A percentile compares a stretch with the other conserved stretches of the same genome.
Evolutionary conservation across 2,329 filamentous ascomycete species (phyloP).

Genomic region (Penicillium expansum): DNA sequence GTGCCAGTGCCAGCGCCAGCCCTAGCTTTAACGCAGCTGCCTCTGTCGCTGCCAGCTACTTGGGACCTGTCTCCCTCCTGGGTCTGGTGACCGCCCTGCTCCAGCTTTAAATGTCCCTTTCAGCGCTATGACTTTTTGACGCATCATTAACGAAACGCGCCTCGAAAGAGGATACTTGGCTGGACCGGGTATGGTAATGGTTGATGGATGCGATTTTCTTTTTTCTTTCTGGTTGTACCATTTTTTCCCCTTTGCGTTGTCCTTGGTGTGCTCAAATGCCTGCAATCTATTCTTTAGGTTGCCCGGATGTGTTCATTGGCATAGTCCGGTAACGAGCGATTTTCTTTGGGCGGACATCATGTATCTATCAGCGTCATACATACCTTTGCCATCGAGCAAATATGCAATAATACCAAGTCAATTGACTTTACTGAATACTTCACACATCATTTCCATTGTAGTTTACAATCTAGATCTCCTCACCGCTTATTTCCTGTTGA

Average conservation of each 20-base stretch:
- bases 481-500: neutral
- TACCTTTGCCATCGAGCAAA: neutral
- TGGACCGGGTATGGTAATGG: conserved; percentile 20
- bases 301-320: neutral
- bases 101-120: conserved; percentile 26
- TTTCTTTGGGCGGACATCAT: neutral
- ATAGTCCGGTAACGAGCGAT: neutral
- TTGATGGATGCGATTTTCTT: conserved; percentile 13
- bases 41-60: conserved; percentile 23
- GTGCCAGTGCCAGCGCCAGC: conserved; percentile 11
- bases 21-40: conserved; percentile 19
- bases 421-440: neutral
- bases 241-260: conserved; percentile 1
- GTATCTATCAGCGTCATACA: conserved; percentile 5
- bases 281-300: neutral
- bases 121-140: conserved; percentile 1
- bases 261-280: neutral
- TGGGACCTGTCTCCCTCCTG: conserved; percentile 23
- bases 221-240: conserved; percentile 4
- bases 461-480: neutral
- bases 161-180: conserved; percentile 24
- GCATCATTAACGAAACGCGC: conserved; percentile 14
- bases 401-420: neutral
- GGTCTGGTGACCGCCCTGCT: conserved; percentile 30
- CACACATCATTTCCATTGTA: neutral